Evolutionary conservation across 352 stramenopile genomes (phyloP).

Genomic region (Pythium myriotylum): DNA sequence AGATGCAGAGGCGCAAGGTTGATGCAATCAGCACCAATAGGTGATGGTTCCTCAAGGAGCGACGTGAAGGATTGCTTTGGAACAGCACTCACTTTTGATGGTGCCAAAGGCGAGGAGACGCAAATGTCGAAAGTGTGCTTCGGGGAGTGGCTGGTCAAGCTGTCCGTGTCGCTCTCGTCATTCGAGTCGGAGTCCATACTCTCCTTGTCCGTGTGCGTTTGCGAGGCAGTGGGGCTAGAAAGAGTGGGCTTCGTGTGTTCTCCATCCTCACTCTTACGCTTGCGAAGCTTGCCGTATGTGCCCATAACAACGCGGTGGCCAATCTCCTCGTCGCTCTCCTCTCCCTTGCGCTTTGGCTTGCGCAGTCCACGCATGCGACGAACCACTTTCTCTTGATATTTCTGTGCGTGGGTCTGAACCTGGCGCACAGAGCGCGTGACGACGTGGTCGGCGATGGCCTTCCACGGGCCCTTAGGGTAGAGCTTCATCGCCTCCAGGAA

Average conservation of each 20-base stretch:
- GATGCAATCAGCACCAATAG: slow-evolving; percentile 5
- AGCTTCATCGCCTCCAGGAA: slow-evolving; percentile 72
- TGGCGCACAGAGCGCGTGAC: slow-evolving; percentile 67
- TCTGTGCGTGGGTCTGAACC: slow-evolving; percentile 79
- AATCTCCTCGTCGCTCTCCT: slow-evolving; percentile 54
- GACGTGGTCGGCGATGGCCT: slow-evolving; percentile 72
- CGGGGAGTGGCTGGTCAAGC: not conserved
- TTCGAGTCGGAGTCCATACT: slow-evolving; percentile 6
- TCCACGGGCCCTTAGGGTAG: slow-evolving; percentile 73
- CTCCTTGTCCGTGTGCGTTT: slow-evolving; percentile 14
- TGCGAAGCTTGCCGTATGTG: slow-evolving; percentile 29
- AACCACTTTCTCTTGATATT: slow-evolving; percentile 79
- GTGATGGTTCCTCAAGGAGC: slow-evolving; percentile 8
- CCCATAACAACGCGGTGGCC: slow-evolving; percentile 27
- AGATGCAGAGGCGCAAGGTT: slow-evolving; percentile 11
- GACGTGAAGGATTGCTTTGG: slow-evolving; percentile 18
- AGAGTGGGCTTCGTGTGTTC: not conserved
- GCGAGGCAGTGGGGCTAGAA: not conserved
- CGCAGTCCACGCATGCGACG: slow-evolving; percentile 61
- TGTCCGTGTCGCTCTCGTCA: slow-evolving; percentile 16
- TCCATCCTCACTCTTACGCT: slow-evolving; percentile 19
- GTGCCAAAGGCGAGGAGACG: not conserved
- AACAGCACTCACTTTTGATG: not conserved
- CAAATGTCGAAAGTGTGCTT: slow-evolving; percentile 10
- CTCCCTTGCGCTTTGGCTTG: slow-evolving; percentile 76